Evolutionary conservation across 345 rosid species (phyloP).

Genomic region (Kandelia obovata): DNA sequence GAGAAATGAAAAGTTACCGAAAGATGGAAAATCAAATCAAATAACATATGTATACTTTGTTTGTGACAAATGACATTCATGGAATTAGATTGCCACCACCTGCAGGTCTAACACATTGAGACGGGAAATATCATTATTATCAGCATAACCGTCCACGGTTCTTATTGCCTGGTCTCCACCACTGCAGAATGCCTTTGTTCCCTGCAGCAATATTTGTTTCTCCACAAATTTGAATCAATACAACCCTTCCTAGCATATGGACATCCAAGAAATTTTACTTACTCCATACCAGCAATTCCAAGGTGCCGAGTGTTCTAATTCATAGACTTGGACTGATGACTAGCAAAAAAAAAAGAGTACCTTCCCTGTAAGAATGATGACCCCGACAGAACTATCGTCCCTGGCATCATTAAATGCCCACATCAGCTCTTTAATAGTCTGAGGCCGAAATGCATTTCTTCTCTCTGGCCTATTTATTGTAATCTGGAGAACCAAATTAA

Average conservation of each 20-base stretch:
- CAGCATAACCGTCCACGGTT: slow-evolving; percentile 76
- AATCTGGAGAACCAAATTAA: slow-evolving; percentile 35
- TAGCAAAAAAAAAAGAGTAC: slow-evolving; percentile 21
- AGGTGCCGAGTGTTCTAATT: too few species aligned
- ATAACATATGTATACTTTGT: too few species aligned
- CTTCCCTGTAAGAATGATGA: slow-evolving; percentile 83
- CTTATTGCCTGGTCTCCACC: slow-evolving; percentile 89
- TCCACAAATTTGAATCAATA: slow-evolving; percentile 8
- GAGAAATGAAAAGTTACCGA: slow-evolving; percentile 2
- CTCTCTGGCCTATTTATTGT: slow-evolving; percentile 80
- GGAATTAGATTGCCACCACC: slow-evolving; percentile 27
- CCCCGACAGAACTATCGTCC: slow-evolving; percentile 71
- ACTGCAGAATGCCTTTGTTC: slow-evolving; percentile 86
- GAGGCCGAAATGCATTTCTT: slow-evolving; percentile 79
- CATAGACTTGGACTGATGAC: too few species aligned
- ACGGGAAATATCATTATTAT: slow-evolving; percentile 56
- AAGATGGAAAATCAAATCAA: neutral
- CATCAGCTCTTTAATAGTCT: slow-evolving; percentile 72
- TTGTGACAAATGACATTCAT: neutral
- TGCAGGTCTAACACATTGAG: slow-evolving; percentile 89
- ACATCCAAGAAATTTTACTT: neutral
- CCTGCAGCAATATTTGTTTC: slow-evolving; percentile 38
- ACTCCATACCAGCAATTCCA: too few species aligned
- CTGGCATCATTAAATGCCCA: slow-evolving; percentile 81
- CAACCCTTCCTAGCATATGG: neutral